Conservation (phyloP, 345 rosid genomes). For the Heritiera fomes region DNA sequence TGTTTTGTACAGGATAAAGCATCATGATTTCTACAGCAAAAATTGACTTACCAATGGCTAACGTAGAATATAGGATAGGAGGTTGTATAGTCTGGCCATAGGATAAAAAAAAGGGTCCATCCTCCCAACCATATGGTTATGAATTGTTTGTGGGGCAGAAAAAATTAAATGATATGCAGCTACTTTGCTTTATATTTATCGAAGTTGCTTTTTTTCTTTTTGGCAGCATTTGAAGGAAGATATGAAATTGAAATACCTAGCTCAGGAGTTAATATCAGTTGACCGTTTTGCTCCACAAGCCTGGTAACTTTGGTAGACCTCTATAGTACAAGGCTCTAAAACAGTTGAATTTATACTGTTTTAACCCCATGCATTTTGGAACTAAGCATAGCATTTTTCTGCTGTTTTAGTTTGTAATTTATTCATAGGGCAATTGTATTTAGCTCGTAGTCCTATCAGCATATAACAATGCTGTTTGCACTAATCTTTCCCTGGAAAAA, state of each 20-base stretch:
- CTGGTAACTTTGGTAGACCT: conserved; percentile 53
- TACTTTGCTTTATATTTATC: background rate
- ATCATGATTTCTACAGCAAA: background rate
- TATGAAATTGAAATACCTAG: conserved; percentile 84
- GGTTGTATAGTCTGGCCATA: too few relatives aligned
- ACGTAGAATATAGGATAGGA: background rate
- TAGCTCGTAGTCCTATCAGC: background rate
- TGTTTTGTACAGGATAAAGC: background rate
- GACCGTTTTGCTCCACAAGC: conserved; percentile 94
- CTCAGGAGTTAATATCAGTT: conserved; percentile 66
- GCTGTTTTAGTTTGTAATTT: background rate
- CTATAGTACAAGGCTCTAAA: conserved; percentile 14
- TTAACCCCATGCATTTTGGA: background rate
- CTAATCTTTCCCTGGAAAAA: background rate
- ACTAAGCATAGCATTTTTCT: background rate
- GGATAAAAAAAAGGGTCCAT: background rate
- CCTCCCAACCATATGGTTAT: background rate
- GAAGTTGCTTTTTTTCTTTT: background rate
- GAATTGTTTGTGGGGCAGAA: background rate
- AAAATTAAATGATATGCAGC: background rate
- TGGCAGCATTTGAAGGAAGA: conserved; percentile 91
- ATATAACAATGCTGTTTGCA: background rate
- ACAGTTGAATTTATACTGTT: background rate
- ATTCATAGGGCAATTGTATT: background rate
- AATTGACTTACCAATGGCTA: background rate